These are phyloP conservation scores for Penstemon barbatus DNA, from an alignment of 257 asterid genomes.

Conservation along the genomic window DNA sequence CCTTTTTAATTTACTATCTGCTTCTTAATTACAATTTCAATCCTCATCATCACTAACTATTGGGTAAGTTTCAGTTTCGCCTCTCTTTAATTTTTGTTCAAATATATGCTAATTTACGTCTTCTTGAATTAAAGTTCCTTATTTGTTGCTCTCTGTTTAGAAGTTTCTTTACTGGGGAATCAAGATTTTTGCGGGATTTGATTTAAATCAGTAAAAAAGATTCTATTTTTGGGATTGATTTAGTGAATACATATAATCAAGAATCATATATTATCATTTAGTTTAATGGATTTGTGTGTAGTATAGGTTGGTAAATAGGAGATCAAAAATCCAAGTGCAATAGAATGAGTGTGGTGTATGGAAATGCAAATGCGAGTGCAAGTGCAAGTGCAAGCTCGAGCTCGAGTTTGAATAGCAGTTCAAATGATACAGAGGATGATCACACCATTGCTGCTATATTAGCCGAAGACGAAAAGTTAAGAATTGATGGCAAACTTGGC, in stretches of 20 bases:
- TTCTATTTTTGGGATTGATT: constrained; percentile 11
- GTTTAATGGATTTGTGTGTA: constrained; percentile 18
- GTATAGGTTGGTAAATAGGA: constrained; percentile 19
- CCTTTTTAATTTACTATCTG: neutral
- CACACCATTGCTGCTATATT: constrained; percentile 76
- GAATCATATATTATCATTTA: constrained; percentile 21
- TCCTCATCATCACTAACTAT: neutral
- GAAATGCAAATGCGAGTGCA: constrained; percentile 61
- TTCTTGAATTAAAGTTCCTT: constrained; percentile 22
- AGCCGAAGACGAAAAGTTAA: constrained; percentile 63
- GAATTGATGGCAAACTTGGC: constrained; percentile 58
- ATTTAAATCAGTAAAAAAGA: constrained; percentile 13
- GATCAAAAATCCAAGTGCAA: constrained; percentile 21
- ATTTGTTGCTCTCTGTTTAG: constrained; percentile 26
- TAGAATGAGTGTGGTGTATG: constrained; percentile 47
- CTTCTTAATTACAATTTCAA: constrained; percentile 8
- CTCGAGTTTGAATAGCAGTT: constrained; percentile 75
- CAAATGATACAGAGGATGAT: constrained; percentile 88
- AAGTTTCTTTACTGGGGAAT: constrained; percentile 14
- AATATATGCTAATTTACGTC: constrained; percentile 6
- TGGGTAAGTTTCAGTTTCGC: constrained; percentile 24
- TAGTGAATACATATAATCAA: constrained; percentile 18
- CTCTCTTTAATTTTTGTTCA: constrained; percentile 1
- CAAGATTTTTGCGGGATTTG: constrained; percentile 28
- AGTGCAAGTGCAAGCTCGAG: constrained; percentile 62